Conservation (phyloP, 2,329 filamentous ascomycete species). For the Ascochyta pisi region DNA sequence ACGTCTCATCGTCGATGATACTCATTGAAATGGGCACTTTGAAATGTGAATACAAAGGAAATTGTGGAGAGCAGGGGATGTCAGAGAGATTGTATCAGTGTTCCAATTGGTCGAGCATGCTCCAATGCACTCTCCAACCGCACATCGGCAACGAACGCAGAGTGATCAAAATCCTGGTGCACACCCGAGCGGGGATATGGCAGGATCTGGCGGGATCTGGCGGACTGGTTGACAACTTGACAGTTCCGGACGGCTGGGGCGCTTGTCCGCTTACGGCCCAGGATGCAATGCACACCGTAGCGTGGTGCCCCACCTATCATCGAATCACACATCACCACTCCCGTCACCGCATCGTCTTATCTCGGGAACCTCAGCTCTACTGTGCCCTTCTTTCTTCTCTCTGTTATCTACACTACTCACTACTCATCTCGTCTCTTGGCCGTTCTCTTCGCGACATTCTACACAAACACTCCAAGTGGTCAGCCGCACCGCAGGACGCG, state of each 20-base stretch:
- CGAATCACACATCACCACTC: slow-evolving; percentile 16
- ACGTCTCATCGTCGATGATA: no score
- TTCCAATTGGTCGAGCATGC: no score
- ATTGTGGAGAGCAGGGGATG: no score
- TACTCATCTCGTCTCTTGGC: neutral
- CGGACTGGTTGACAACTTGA: neutral
- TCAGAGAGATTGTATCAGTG: no score
- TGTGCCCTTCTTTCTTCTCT: neutral
- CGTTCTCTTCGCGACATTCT: no score
- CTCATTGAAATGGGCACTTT: no score
- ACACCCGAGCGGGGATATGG: neutral
- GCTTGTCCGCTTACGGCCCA: neutral
- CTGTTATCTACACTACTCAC: neutral
- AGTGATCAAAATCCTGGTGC: neutral
- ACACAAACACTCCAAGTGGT: neutral
- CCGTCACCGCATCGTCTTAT: slow-evolving; percentile 14
- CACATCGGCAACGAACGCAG: no score
- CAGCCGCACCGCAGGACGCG: neutral
- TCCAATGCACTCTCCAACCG: no score
- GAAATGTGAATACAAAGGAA: no score
- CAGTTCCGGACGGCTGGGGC: neutral
- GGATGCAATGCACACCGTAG: slow-evolving; percentile 1
- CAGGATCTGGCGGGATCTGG: neutral
- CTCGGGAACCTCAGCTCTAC: slow-evolving; percentile 6
- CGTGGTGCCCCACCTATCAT: slow-evolving; percentile 12